These are phyloP conservation scores for Hypoxylon sp. DNA, from an alignment of 2,329 filamentous ascomycete genomes.

Conservation along the genomic window DNA sequence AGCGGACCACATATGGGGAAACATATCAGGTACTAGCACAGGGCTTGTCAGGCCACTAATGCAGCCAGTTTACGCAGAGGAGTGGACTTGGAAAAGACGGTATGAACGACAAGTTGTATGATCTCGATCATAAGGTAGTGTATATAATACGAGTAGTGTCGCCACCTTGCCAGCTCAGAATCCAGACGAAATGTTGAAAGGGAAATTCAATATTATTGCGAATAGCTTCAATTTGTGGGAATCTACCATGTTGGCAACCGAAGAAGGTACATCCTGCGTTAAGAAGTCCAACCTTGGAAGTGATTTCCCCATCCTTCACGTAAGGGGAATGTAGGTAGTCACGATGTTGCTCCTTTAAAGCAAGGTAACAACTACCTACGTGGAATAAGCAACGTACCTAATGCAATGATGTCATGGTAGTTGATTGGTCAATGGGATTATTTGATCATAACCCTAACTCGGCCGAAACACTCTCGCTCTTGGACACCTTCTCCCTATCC, in stretches of 20 bases:
- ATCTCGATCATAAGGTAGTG: slow-evolving; percentile 11
- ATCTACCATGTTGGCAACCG: not conserved
- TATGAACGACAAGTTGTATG: slow-evolving; percentile 28
- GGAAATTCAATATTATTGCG: slow-evolving; percentile 25
- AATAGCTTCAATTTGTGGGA: slow-evolving; percentile 37
- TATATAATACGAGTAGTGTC: slow-evolving; percentile 24
- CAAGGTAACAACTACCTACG: slow-evolving; percentile 7
- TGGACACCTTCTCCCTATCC: not conserved
- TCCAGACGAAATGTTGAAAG: not conserved
- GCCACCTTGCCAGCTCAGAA: slow-evolving; percentile 17
- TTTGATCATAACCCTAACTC: slow-evolving; percentile 5
- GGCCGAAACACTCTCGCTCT: not conserved
- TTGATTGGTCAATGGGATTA: slow-evolving; percentile 8
- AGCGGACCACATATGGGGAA: slow-evolving; percentile 29
- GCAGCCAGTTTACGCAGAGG: slow-evolving; percentile 33
- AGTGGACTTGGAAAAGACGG: slow-evolving; percentile 37
- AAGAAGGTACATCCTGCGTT: not conserved
- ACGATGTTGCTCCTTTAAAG: not conserved
- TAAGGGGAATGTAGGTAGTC: not conserved
- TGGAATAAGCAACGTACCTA: slow-evolving; percentile 9
- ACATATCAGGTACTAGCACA: slow-evolving; percentile 35
- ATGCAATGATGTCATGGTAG: slow-evolving; percentile 8
- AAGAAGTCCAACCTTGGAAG: not conserved
- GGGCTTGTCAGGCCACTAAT: slow-evolving; percentile 41
- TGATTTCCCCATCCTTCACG: not conserved